Evolutionary conservation across 2,329 filamentous ascomycete genomes (phyloP), one percentile per base, ranked within the genome.

Genomic region (Ophiostoma sp.): DNA sequence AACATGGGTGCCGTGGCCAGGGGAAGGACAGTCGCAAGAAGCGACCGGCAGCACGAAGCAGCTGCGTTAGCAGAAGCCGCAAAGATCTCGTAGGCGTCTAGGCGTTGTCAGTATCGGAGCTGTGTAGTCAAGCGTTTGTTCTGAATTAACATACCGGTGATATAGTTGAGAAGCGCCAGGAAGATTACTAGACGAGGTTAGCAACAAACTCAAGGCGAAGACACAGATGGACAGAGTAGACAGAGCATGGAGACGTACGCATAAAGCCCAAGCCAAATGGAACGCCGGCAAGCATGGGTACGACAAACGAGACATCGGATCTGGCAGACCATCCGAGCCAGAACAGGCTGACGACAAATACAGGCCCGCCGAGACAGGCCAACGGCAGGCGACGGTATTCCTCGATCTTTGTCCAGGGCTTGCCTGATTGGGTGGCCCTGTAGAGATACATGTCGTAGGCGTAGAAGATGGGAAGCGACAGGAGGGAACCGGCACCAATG

Each of bases 381-480:
- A 93, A 80, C 0, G 91, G 90, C 0, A 94, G 81, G 1, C 91
- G 85, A 5, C 87, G 84, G 74, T 86, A 88, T 74, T 93, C 84
- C 72, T 90, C 88, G 64, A 82, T 81, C 40, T 78, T 78, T 0
- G 85, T 80, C 88, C 89, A 93, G 1, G 79, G 71, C 2, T 81
- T 83, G 52, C 81, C 77, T 9, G 76, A 75, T 11, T 76, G 76
- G 71, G 83, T 81, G 3, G 86, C 85, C 64, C 80, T 80, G 3
- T 79, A 77, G 42, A 91, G 82, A 64, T 86, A 80, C 18, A 75
- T 75, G 74, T 93, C 90, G 83, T 87, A 93, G 62, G 77, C 78
- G 66, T 89, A 83, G 74, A 90, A 91, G 55, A 90, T 78, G 8
- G 81, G 78, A 2, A 88, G 80, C 2, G 85, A 82, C 9, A 89